A percentile compares a stretch with the other conserved stretches of the same genome.
phyloP scores from a whole-genome alignment of 2,329 filamentous ascomycete genomes.

The Aspergillus flavus region DNA sequence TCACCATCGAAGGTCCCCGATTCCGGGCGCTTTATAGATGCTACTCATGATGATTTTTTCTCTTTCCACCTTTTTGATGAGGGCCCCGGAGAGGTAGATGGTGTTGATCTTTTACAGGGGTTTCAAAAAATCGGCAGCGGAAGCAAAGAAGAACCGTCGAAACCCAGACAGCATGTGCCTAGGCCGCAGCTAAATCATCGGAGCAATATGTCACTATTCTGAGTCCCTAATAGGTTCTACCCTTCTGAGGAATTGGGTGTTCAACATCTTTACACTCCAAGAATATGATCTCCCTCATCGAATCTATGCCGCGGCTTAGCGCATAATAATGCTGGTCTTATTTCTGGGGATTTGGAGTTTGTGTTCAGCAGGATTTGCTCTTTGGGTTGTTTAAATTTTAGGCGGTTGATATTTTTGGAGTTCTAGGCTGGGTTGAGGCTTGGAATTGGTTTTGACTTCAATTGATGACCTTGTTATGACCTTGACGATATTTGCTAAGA shows the following conservation, averaged over 20 bases:
- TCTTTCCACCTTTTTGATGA: conserved; percentile 53
- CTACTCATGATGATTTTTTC: conserved; percentile 48
- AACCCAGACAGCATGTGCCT: conserved; percentile 31
- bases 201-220: conserved; percentile 39
- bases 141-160: conserved; percentile 36
- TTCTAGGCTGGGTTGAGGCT: conserved; percentile 28
- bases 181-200: conserved; percentile 36
- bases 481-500: conserved; percentile 39
- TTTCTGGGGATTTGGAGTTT: conserved; percentile 4
- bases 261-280: not conserved
- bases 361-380: not conserved
- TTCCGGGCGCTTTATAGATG: conserved; percentile 35
- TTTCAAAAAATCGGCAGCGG: conserved; percentile 51
- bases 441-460: conserved; percentile 29
- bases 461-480: conserved; percentile 31
- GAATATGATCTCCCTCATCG: not conserved
- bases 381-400: conserved; percentile 9
- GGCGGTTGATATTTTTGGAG: conserved; percentile 29
- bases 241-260: too few relatives aligned
- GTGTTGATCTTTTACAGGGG: conserved; percentile 50
- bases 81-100: conserved; percentile 45
- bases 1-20: conserved; percentile 44
- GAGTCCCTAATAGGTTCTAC: conserved; percentile 7
- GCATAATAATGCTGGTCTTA: not conserved
- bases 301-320: not conserved